Percentiles rank a stretch among this genome's conserved stretches.
Conservation (phyloP, 2,329 filamentous ascomycete species). For the Sclerotinia spermophila region DNA sequence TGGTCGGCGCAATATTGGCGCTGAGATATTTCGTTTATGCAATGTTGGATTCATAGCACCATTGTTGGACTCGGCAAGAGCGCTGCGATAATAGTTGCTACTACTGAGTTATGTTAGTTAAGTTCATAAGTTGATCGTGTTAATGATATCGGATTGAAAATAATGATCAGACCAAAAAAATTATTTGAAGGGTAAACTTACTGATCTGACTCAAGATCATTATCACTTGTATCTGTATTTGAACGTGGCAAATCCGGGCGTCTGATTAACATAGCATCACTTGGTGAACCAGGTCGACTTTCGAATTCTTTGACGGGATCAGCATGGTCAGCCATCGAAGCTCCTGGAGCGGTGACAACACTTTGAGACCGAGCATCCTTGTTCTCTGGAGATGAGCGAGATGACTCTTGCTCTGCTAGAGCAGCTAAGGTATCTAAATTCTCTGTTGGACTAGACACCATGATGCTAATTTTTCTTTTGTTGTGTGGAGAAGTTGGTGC, state of each 20-base stretch:
- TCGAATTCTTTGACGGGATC: neutral
- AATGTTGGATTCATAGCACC: conserved; percentile 6
- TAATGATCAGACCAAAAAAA: neutral
- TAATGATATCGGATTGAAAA: neutral
- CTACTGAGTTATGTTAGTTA: neutral
- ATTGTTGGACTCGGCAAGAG: neutral
- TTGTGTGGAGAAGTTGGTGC: conserved; percentile 13
- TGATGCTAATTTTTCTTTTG: neutral
- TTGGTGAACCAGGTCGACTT: conserved; percentile 32
- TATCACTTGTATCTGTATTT: conserved; percentile 26
- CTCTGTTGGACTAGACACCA: conserved; percentile 28
- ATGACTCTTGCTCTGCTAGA: conserved; percentile 28
- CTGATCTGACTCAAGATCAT: conserved; percentile 21
- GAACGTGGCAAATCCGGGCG: conserved; percentile 28
- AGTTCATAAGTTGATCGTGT: neutral
- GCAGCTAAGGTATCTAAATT: conserved; percentile 30
- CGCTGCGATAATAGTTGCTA: neutral
- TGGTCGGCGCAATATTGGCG: conserved; percentile 13
- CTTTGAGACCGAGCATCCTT: conserved; percentile 7
- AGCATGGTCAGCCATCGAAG: neutral
- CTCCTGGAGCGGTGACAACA: conserved; percentile 3
- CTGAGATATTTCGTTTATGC: conserved; percentile 17
- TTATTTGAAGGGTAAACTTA: conserved; percentile 22
- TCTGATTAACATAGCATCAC: conserved; percentile 37
- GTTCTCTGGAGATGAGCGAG: neutral